Conservation (phyloP, 495 filamentous ascomycete species). For the Neurospora sp. region DNA sequence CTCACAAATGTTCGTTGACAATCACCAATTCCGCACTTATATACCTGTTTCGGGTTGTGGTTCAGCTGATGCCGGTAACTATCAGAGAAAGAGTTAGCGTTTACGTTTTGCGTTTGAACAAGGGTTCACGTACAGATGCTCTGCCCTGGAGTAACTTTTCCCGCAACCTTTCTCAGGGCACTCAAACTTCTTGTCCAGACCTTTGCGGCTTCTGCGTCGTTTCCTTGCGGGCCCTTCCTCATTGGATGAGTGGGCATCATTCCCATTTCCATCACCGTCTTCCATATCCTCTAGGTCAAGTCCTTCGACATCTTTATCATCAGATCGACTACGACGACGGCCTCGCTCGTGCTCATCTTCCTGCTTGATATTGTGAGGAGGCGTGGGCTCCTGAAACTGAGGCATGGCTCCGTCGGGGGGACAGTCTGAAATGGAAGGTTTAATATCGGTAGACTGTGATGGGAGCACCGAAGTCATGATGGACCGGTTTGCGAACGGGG, state of each 20-base stretch:
- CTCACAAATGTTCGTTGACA: conserved; percentile 87
- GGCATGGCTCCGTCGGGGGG: conserved; percentile 31
- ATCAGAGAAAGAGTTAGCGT: conserved; percentile 12
- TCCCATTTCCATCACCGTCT: conserved; percentile 25
- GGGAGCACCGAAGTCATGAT: conserved; percentile 39
- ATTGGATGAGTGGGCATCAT: conserved; percentile 40
- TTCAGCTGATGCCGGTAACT: conserved; percentile 88
- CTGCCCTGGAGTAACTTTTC: conserved; percentile 92
- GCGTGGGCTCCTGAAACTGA: conserved; percentile 29
- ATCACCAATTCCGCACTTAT: conserved; percentile 86
- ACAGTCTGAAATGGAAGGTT: conserved; percentile 22
- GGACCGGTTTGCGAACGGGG: conserved; percentile 18
- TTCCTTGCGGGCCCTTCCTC: conserved; percentile 52
- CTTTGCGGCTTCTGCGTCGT: conserved; percentile 75
- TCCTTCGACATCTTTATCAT: conserved; percentile 32
- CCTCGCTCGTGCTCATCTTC: conserved; percentile 38
- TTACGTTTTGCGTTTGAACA: neutral
- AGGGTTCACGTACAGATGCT: conserved; percentile 62
- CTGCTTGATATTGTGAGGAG: conserved; percentile 29
- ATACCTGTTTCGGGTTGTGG: conserved; percentile 93
- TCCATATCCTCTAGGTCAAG: conserved; percentile 29
- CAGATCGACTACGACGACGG: conserved; percentile 35
- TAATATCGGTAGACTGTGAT: conserved; percentile 31
- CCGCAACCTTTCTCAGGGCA: conserved; percentile 83
- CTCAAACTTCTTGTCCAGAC: conserved; percentile 87